A percentile compares a stretch with the other conserved stretches of the same genome.
phyloP scores from a whole-genome alignment of 345 rosid species.

The Brassica juncea region DNA sequence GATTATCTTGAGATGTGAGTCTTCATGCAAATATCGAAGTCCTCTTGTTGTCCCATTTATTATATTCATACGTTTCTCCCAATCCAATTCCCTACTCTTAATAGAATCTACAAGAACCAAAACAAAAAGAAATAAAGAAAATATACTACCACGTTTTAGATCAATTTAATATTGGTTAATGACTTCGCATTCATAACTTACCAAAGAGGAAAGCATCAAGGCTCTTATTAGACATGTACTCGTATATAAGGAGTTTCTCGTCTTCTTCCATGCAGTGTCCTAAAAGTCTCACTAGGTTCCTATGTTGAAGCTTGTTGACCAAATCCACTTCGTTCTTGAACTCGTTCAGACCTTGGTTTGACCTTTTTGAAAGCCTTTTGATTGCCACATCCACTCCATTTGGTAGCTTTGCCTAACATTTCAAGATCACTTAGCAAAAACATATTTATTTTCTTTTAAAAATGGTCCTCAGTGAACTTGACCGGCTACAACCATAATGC shows the following conservation, averaged over 20 bases:
- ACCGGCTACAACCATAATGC: too few relatives aligned
- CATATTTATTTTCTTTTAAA: too few relatives aligned
- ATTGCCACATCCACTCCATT: neutral
- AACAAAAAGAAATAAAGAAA: neutral
- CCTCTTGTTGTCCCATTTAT: neutral
- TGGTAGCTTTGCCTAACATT: neutral
- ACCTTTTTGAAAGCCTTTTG: neutral
- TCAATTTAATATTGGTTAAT: too few relatives aligned
- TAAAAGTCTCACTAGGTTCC: neutral
- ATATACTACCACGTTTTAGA: too few relatives aligned
- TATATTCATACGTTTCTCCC: conserved; percentile 1
- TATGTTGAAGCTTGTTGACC: neutral
- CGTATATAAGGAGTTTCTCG: conserved; percentile 24
- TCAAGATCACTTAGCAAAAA: too few relatives aligned
- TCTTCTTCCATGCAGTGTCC: neutral
- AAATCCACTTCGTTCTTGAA: neutral
- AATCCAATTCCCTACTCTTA: neutral
- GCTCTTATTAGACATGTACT: conserved; percentile 28
- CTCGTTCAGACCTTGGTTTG: neutral
- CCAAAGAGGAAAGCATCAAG: neutral
- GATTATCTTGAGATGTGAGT: conserved; percentile 20
- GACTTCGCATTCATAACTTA: neutral
- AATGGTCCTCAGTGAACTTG: too few relatives aligned
- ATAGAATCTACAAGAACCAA: neutral
- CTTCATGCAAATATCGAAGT: conserved; percentile 1